Percentiles rank a stretch among this genome's conserved stretches.
phyloP scores from a whole-genome alignment of 257 asterid species.

The Jacaranda mimosifolia region DNA sequence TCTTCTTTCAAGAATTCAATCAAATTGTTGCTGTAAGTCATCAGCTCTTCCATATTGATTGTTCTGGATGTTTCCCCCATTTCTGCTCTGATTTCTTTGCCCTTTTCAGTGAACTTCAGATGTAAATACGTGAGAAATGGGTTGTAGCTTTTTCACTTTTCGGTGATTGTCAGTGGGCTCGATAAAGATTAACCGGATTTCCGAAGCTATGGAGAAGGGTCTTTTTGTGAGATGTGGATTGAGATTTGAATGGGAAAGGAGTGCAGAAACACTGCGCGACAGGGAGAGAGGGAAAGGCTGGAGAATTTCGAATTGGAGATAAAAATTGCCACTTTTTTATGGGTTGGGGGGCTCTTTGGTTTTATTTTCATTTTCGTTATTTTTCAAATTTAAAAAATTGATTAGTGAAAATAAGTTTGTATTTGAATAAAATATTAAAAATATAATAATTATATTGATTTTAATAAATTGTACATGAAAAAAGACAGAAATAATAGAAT shows the following conservation, averaged over 20 bases:
- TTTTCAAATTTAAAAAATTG: no score
- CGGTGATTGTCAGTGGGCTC: neutral
- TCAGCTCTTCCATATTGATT: conserved; percentile 58
- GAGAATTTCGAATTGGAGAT: neutral
- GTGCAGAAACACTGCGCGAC: neutral
- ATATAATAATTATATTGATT: no score
- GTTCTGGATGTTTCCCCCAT: conserved; percentile 49
- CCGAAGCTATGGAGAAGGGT: neutral
- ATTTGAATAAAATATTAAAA: no score
- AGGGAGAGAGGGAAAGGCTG: neutral
- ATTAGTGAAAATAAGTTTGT: no score
- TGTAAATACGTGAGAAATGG: conserved; percentile 19
- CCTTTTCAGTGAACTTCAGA: conserved; percentile 14
- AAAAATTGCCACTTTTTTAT: no score
- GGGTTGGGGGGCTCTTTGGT: no score
- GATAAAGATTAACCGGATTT: neutral
- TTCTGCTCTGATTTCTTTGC: neutral
- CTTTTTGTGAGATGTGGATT: neutral
- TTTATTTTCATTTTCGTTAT: no score
- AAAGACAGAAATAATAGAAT: no score
- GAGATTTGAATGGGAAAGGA: neutral
- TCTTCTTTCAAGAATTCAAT: conserved; percentile 57
- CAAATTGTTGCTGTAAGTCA: conserved; percentile 58
- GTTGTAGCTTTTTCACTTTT: neutral
- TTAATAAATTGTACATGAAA: no score